phyloP scores from a whole-genome alignment of 2,329 filamentous ascomycete genomes.

The Neobulgaria alba region DNA sequence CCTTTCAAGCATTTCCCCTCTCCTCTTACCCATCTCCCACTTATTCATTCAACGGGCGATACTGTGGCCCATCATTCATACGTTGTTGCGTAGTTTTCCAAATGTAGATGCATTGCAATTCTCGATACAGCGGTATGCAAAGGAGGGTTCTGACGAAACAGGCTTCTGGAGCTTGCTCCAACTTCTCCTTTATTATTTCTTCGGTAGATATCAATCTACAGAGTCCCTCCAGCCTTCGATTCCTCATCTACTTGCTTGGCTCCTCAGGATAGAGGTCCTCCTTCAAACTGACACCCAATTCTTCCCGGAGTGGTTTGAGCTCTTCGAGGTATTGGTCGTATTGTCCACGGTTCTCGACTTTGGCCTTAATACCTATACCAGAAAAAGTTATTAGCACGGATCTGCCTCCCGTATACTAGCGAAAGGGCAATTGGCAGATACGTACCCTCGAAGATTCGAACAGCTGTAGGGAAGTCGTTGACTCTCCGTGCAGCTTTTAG shows the following conservation, averaged over 20 bases:
- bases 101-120: slow-evolving; percentile 25
- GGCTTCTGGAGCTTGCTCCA: slow-evolving; percentile 10
- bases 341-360: slow-evolving; percentile 97
- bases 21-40: no score
- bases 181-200: slow-evolving; percentile 14
- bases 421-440: slow-evolving; percentile 6
- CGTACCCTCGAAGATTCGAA: slow-evolving; percentile 96
- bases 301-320: slow-evolving; percentile 86
- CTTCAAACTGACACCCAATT: slow-evolving; percentile 85
- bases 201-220: slow-evolving; percentile 20
- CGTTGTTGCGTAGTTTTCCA: slow-evolving; percentile 8
- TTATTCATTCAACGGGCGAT: no score
- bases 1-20: no score
- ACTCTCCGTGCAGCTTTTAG: slow-evolving; percentile 90
- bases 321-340: slow-evolving; percentile 94
- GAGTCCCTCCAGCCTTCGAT: slow-evolving; percentile 10
- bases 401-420: not conserved
- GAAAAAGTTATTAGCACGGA: slow-evolving; percentile 10
- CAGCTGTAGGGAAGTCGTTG: slow-evolving; percentile 97
- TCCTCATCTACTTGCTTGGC: slow-evolving; percentile 19
- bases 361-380: slow-evolving; percentile 85
- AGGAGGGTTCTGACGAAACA: slow-evolving; percentile 22
- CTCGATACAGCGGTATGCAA: slow-evolving; percentile 30
- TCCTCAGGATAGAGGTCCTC: slow-evolving; percentile 79
- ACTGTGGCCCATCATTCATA: no score